phyloP scores from a whole-genome alignment of 225 moss, liverwort and hornwort species.

The Sphagnum tenellum region DNA sequence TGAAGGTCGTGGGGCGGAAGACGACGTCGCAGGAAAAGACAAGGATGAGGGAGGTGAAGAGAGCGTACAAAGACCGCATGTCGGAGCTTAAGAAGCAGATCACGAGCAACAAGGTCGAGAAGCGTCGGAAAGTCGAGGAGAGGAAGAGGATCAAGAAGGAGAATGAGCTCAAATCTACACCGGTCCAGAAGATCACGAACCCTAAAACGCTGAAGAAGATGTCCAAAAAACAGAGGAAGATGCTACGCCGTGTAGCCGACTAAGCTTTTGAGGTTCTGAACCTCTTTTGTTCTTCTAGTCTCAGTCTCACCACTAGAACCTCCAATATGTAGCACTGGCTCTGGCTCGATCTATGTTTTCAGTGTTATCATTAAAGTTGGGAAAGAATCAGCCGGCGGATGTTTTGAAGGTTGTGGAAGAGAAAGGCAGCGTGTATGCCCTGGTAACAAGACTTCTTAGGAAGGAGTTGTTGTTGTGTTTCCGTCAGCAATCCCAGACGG shows the following conservation, averaged over 20 bases:
- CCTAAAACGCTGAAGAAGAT: constrained; percentile 95
- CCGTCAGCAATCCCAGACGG: too few species aligned
- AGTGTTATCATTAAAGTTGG: too few species aligned
- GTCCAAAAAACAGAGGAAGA: constrained; percentile 91
- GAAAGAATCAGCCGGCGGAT: too few species aligned
- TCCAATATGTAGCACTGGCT: background rate
- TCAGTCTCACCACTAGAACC: background rate
- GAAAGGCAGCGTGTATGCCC: too few species aligned
- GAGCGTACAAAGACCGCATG: constrained; percentile 79
- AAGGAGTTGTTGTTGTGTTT: too few species aligned
- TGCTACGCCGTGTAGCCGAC: constrained; percentile 66
- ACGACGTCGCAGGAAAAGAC: constrained; percentile 71
- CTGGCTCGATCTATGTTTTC: too few species aligned
- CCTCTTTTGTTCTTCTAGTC: background rate
- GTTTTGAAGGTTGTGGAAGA: too few species aligned
- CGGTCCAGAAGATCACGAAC: constrained; percentile 83
- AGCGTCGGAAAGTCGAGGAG: constrained; percentile 64
- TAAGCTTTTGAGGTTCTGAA: constrained; percentile 10
- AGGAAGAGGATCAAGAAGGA: constrained; percentile 76
- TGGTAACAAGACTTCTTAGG: too few species aligned
- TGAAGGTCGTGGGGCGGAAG: constrained; percentile 70
- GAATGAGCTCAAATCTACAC: constrained; percentile 68
- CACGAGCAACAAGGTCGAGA: constrained; percentile 67
- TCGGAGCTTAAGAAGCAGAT: constrained; percentile 86
- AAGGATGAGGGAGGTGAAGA: constrained; percentile 61